Percentiles rank a stretch among this genome's conserved stretches.
These are phyloP conservation scores for Schwanniomyces occidentalis DNA, from an alignment of 805 yeast genomes.

Conservation along the genomic window DNA sequence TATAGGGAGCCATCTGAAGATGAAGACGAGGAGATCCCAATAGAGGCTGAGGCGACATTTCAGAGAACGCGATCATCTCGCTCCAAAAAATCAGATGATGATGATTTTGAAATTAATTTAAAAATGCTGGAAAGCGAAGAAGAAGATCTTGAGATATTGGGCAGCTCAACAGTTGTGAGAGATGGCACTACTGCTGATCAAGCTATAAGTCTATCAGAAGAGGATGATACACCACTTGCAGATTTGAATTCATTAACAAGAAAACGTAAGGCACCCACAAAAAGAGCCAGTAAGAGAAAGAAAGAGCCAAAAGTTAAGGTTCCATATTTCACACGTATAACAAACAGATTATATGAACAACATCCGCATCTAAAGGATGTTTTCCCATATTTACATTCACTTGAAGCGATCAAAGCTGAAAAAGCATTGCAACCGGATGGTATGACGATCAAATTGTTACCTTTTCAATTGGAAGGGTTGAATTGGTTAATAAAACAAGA, in stretches of 20 bases:
- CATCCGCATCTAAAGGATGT: conserved; percentile 80
- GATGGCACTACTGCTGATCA: conserved; percentile 22
- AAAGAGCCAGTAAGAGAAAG: conserved; percentile 25
- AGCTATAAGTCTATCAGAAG: conserved; percentile 31
- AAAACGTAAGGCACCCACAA: conserved; percentile 10
- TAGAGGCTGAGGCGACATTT: conserved; percentile 1
- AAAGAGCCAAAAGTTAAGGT: conserved; percentile 54
- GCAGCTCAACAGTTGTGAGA: conserved; percentile 12
- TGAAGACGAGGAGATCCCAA: conserved; percentile 13
- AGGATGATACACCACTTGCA: conserved; percentile 26
- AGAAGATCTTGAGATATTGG: conserved; percentile 16
- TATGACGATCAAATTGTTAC: conserved; percentile 71
- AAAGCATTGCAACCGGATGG: conserved; percentile 76
- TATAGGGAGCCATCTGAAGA: conserved; percentile 28
- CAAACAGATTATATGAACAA: conserved; percentile 62
- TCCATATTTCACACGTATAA: conserved; percentile 69
- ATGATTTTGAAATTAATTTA: conserved; percentile 31
- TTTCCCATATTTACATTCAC: conserved; percentile 60
- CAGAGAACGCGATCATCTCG: conserved; percentile 5
- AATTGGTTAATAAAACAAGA: conserved; percentile 89
- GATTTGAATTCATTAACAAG: conserved; percentile 25
- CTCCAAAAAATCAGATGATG: conserved; percentile 36
- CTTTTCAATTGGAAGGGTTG: conserved; percentile 92
- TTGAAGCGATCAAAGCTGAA: conserved; percentile 48
- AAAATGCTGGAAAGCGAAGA: too few species aligned